Conservation (phyloP, 2,329 filamentous ascomycete species). For the Alternaria novae-zelandiae region DNA sequence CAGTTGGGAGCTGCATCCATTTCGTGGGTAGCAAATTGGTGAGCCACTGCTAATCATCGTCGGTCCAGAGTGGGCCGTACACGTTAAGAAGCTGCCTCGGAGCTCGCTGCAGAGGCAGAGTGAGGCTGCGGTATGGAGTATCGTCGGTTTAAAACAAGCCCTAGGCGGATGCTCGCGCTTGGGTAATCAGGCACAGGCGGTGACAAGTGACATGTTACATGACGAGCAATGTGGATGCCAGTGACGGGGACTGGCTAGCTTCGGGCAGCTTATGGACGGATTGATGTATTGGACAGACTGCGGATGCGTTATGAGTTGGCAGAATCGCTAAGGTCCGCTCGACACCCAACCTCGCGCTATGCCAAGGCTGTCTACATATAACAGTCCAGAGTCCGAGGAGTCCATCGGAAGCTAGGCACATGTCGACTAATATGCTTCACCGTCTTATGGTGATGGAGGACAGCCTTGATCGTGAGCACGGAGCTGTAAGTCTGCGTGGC, state of each 20-base stretch:
- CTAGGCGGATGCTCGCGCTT: conserved; percentile 28
- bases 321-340: conserved; percentile 39
- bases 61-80: conserved; percentile 20
- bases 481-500: background rate
- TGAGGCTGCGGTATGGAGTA: conserved; percentile 18
- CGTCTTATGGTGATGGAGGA: background rate
- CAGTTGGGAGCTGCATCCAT: conserved; percentile 51
- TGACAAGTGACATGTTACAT: conserved; percentile 48
- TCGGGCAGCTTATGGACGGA: conserved; percentile 41
- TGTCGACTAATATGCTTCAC: background rate
- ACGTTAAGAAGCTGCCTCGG: conserved; percentile 9
- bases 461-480: background rate
- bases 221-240: conserved; percentile 37
- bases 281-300: conserved; percentile 36
- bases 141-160: conserved; percentile 28
- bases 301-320: conserved; percentile 48
- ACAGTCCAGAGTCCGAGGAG: background rate
- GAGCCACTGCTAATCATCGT: conserved; percentile 36
- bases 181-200: conserved; percentile 41
- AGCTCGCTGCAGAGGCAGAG: conserved; percentile 13
- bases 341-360: conserved; percentile 19
- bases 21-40: conserved; percentile 33
- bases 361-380: conserved; percentile 13
- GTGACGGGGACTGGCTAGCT: conserved; percentile 39
- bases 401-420: conserved; percentile 2